Conservation (phyloP, 148 eudicot species). For the Camellia lanceoleosa region DNA sequence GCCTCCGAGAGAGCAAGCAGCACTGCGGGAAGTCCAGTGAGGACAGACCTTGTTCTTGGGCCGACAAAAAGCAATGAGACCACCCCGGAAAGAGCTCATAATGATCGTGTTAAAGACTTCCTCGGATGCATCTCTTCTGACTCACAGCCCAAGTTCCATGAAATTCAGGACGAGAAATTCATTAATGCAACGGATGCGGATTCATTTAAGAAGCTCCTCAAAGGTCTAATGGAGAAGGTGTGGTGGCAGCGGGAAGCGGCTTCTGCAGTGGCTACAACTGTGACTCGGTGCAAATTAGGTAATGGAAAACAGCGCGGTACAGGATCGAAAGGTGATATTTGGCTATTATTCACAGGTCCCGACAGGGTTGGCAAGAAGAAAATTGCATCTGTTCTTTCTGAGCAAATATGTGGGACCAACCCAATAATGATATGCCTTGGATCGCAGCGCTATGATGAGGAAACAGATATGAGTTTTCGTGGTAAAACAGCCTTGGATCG, state of each 20-base stretch:
- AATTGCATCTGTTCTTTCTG: constrained; percentile 77
- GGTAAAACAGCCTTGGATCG: constrained; percentile 82
- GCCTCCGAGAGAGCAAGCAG: constrained; percentile 16
- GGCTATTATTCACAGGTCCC: constrained; percentile 85
- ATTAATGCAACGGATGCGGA: constrained; percentile 55
- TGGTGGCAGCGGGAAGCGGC: constrained; percentile 98
- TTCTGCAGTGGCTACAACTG: constrained; percentile 60
- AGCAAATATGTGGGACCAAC: constrained; percentile 52
- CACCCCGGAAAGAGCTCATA: constrained; percentile 18
- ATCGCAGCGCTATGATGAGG: constrained; percentile 60
- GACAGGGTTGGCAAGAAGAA: constrained; percentile 83
- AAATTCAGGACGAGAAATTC: constrained; percentile 38
- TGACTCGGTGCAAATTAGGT: constrained; percentile 63
- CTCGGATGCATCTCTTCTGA: constrained; percentile 66
- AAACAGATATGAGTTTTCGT: constrained; percentile 54
- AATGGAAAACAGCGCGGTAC: constrained; percentile 47
- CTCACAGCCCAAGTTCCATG: constrained; percentile 32
- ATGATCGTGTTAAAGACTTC: constrained; percentile 46
- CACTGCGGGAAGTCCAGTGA: constrained; percentile 69
- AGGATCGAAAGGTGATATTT: constrained; percentile 69
- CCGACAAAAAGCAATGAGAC: constrained; percentile 31
- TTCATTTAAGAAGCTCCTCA: constrained; percentile 73
- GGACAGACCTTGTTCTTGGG: constrained; percentile 85
- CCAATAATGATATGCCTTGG: constrained; percentile 66
- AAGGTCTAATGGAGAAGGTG: constrained; percentile 75